Evolutionary conservation across 345 rosid genomes (phyloP).

Genomic region (Atalantia buxifolia): DNA sequence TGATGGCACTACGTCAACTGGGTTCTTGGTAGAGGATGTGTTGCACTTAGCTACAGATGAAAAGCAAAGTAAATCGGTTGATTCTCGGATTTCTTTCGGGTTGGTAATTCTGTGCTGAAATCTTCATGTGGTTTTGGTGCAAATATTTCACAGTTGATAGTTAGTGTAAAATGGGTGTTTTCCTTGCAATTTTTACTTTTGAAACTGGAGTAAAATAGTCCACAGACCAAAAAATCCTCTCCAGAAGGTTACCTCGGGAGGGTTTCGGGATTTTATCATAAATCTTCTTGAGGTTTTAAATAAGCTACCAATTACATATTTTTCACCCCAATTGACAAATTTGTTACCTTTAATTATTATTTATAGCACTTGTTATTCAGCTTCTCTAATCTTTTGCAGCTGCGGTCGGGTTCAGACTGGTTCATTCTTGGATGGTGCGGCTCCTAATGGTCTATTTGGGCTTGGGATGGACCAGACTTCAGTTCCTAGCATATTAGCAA

Average conservation of each 20-base stretch:
- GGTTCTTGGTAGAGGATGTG: conserved; percentile 62
- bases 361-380: background rate
- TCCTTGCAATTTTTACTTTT: background rate
- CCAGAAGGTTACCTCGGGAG: background rate
- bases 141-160: background rate
- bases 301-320: background rate
- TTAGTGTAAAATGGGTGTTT: background rate
- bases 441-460: conserved; percentile 96
- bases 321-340: background rate
- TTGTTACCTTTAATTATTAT: background rate
- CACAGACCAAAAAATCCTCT: background rate
- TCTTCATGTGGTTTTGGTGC: background rate
- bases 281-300: background rate
- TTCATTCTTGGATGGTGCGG: conserved; percentile 77
- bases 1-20: conserved; percentile 64
- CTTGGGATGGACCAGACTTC: conserved; percentile 80
- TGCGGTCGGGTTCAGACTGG: conserved; percentile 91
- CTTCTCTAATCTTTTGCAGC: conserved; percentile 39
- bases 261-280: background rate
- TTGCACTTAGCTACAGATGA: conserved; percentile 57
- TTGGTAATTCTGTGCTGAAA: conserved; percentile 19
- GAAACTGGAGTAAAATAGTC: background rate
- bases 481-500: conserved; percentile 87
- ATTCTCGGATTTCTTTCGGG: conserved; percentile 66
- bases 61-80: conserved; percentile 30